phyloP scores from a whole-genome alignment of 2,329 filamentous ascomycete species.

The Calonectria pauciramosa region DNA sequence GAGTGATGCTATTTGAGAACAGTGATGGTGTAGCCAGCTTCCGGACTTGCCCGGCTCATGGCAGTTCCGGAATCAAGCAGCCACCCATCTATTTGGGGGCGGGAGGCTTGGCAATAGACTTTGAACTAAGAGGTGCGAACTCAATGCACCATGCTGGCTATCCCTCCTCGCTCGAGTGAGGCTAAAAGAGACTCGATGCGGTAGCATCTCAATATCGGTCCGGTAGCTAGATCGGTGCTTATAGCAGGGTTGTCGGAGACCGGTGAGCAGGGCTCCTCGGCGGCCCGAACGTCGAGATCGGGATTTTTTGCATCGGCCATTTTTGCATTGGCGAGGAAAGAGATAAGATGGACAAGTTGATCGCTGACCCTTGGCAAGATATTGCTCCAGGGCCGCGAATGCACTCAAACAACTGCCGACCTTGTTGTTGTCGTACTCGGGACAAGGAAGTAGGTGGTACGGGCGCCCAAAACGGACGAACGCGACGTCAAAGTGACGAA shows the following conservation, averaged over 20 bases:
- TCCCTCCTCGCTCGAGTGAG: background rate
- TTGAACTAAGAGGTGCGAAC: slow-evolving; percentile 4
- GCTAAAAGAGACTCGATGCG: background rate
- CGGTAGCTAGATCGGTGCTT: slow-evolving; percentile 6
- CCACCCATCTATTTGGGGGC: background rate
- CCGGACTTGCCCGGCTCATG: slow-evolving; percentile 8
- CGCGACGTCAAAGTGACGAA: slow-evolving; percentile 27
- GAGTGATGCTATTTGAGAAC: background rate
- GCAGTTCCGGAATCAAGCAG: background rate
- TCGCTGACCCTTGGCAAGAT: background rate
- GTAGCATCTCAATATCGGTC: slow-evolving; percentile 20
- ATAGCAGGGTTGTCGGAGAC: slow-evolving; percentile 2
- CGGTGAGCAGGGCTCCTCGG: slow-evolving; percentile 11
- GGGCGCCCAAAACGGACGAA: background rate
- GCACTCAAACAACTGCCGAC: background rate
- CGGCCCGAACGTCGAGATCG: slow-evolving; percentile 5
- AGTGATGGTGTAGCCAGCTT: background rate
- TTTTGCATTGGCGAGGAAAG: slow-evolving; percentile 1
- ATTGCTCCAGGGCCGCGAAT: background rate
- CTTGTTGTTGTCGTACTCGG: background rate
- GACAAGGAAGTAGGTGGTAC: background rate
- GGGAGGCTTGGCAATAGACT: slow-evolving; percentile 13
- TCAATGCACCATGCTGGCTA: background rate
- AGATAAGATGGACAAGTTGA: background rate
- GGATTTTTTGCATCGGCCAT: slow-evolving; percentile 3